phyloP scores from a whole-genome alignment of 192 early-diverging fungal genomes.

The Cetraspora pellucida region DNA sequence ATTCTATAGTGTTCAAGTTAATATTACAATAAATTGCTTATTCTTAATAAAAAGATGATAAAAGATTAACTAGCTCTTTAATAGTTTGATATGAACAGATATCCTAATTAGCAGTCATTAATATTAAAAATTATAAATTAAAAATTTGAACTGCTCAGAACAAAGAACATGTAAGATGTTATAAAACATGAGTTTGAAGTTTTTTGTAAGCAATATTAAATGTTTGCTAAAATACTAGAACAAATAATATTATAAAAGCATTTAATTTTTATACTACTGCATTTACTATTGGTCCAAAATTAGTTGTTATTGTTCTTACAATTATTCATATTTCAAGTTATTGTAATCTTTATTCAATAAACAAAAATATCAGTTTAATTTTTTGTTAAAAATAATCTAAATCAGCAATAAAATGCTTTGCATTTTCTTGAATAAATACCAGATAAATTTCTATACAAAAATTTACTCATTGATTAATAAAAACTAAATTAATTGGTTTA shows the following conservation, averaged over 20 bases:
- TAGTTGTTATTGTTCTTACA: background rate
- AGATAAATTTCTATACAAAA: background rate
- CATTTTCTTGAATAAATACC: slow-evolving; percentile 9
- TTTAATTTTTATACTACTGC: background rate
- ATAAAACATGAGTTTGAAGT: background rate
- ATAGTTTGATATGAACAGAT: slow-evolving; percentile 9
- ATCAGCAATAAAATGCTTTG: background rate
- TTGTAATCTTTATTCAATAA: slow-evolving; percentile 11
- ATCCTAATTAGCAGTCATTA: background rate
- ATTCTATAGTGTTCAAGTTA: background rate
- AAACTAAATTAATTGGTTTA: background rate
- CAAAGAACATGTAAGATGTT: background rate
- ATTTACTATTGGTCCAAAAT: background rate
- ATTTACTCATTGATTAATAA: background rate
- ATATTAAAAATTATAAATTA: background rate
- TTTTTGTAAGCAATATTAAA: background rate
- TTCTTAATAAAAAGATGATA: background rate
- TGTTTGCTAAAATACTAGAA: background rate
- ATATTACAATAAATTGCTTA: background rate
- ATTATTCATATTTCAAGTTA: background rate
- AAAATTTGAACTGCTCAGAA: slow-evolving; percentile 10
- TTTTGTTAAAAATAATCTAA: slow-evolving; percentile 4
- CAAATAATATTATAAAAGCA: background rate
- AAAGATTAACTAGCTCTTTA: background rate
- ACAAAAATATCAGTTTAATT: background rate